These are phyloP conservation scores for Bombardia bombarda DNA, from an alignment of 495 filamentous ascomycete genomes.

Conservation along the genomic window DNA sequence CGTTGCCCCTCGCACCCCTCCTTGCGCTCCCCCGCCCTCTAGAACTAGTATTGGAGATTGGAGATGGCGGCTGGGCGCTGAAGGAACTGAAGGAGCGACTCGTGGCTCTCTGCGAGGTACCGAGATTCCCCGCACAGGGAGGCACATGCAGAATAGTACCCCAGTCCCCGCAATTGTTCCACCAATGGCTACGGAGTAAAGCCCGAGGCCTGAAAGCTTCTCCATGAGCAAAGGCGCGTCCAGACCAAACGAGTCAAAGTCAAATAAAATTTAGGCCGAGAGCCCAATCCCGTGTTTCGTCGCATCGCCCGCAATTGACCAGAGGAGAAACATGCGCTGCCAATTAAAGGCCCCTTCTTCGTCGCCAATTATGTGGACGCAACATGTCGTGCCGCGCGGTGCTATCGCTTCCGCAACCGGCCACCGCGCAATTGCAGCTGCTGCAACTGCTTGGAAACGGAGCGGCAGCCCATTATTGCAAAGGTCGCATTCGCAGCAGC, in stretches of 20 bases:
- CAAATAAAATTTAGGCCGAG: background rate
- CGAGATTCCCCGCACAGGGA: background rate
- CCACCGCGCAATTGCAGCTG: background rate
- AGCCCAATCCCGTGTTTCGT: background rate
- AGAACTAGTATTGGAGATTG: too few relatives aligned
- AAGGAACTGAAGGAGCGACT: too few relatives aligned
- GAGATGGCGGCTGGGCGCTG: too few relatives aligned
- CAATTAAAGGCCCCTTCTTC: background rate
- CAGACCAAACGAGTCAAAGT: background rate
- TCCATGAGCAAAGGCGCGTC: background rate
- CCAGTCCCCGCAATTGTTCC: constrained; percentile 3
- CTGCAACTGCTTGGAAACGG: background rate
- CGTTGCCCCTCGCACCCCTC: too few relatives aligned
- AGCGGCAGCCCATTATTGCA: background rate
- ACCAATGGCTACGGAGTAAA: constrained; percentile 1
- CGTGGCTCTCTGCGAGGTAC: background rate
- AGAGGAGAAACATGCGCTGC: too few relatives aligned
- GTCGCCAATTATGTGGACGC: constrained; percentile 3
- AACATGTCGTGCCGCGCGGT: constrained; percentile 2
- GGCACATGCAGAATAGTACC: background rate
- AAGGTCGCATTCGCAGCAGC: background rate
- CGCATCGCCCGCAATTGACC: too few relatives aligned
- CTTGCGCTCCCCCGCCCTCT: too few relatives aligned
- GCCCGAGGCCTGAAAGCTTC: background rate
- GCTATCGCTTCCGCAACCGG: background rate